phyloP scores from a whole-genome alignment of 2,329 filamentous ascomycete genomes.

The Aureobasidium sp. region DNA sequence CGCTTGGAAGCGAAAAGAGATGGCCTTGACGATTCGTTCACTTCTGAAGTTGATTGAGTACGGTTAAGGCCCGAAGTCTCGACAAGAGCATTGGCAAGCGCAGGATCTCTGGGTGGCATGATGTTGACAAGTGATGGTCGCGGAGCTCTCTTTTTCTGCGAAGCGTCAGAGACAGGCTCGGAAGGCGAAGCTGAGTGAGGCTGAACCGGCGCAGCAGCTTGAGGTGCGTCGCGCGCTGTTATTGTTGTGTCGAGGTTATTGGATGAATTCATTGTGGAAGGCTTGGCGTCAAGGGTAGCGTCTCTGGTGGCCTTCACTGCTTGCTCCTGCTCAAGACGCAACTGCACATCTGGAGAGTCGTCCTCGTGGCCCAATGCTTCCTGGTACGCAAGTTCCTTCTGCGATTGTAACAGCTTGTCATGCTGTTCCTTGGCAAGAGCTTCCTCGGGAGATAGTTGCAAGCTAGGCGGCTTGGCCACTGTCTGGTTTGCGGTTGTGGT shows the following conservation, averaged over 20 bases:
- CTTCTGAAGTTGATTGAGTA: constrained; percentile 67
- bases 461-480: constrained; percentile 20
- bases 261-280: background rate
- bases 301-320: constrained; percentile 16
- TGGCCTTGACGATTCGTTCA: constrained; percentile 49
- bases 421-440: constrained; percentile 46
- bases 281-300: background rate
- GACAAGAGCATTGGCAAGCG: background rate
- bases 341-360: constrained; percentile 52
- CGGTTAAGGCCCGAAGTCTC: constrained; percentile 57
- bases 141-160: background rate
- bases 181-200: background rate
- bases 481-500: constrained; percentile 25
- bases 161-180: background rate
- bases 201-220: background rate
- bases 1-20: background rate
- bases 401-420: constrained; percentile 44
- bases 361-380: constrained; percentile 38
- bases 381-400: constrained; percentile 40
- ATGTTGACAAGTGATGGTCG: constrained; percentile 5
- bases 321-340: constrained; percentile 32
- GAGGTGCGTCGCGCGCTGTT: background rate
- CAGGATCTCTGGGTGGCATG: constrained; percentile 1
- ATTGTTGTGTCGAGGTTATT: background rate
- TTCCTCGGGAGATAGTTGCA: constrained; percentile 25